Evolutionary conservation across 371 early-diverging fungal genomes (phyloP).

Genomic region (Mucor irregularis): DNA sequence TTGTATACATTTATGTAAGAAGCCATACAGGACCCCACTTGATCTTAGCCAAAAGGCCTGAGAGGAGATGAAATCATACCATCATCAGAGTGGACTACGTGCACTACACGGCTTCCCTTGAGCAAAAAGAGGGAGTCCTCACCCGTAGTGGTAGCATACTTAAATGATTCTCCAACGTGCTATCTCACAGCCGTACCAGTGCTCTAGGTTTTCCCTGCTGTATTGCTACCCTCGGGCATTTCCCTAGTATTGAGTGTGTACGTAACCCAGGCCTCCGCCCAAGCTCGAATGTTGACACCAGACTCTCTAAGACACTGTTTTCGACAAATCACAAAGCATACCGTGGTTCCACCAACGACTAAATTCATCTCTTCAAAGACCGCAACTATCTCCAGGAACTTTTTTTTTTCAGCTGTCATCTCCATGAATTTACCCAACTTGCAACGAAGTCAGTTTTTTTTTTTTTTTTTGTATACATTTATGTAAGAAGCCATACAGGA

Average conservation of each 20-base stretch:
- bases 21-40: no score
- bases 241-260: constrained; percentile 57
- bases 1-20: no score
- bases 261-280: constrained; percentile 40
- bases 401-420: no score
- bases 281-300: constrained; percentile 53
- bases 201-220: constrained; percentile 65
- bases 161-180: constrained; percentile 55
- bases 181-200: constrained; percentile 56
- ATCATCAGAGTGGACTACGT: no score
- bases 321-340: constrained; percentile 40
- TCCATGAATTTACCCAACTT: no score
- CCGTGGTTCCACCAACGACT: constrained; percentile 43
- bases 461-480: no score
- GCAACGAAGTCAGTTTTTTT: no score
- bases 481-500: no score
- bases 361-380: constrained; percentile 52
- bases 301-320: constrained; percentile 54
- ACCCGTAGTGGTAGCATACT: constrained; percentile 37
- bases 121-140: constrained; percentile 46
- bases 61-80: no score
- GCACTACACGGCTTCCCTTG: no score
- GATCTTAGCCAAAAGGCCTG: no score
- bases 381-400: no score
- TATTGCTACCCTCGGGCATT: constrained; percentile 63